These are phyloP conservation scores for Penicillium sp. DNA, from an alignment of 2,329 filamentous ascomycete genomes.

Conservation along the genomic window DNA sequence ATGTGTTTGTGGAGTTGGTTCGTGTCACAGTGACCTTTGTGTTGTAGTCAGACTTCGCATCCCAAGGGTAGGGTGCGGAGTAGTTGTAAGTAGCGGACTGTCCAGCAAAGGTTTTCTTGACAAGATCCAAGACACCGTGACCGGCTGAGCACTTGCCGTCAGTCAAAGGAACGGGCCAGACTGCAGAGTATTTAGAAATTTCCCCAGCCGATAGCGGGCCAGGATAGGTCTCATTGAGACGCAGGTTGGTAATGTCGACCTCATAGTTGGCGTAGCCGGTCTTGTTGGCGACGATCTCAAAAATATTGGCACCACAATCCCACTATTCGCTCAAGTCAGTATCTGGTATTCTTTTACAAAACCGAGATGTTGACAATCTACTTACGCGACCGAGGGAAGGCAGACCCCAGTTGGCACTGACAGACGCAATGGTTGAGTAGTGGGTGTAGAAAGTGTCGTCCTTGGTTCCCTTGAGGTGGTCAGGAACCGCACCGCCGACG, in stretches of 20 bases:
- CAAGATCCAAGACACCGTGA: conserved; percentile 27
- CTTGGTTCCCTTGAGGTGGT: conserved; percentile 56
- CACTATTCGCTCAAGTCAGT: neutral
- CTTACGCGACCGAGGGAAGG: conserved; percentile 56
- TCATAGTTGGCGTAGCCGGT: conserved; percentile 50
- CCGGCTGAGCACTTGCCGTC: conserved; percentile 31
- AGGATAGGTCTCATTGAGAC: conserved; percentile 52
- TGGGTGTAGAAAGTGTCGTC: conserved; percentile 68
- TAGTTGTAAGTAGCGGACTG: conserved; percentile 29
- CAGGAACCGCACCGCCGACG: conserved; percentile 67
- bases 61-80: conserved; percentile 25
- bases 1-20: conserved; percentile 5
- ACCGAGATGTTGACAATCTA: neutral
- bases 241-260: conserved; percentile 39
- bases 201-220: conserved; percentile 35
- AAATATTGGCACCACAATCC: conserved; percentile 68
- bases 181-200: conserved; percentile 20
- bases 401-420: conserved; percentile 64
- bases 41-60: conserved; percentile 15
- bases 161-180: conserved; percentile 31
- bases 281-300: conserved; percentile 52
- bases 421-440: conserved; percentile 64
- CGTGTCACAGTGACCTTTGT: conserved; percentile 25
- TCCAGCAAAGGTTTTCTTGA: conserved; percentile 27
- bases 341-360: neutral